These are phyloP conservation scores for Podospora tetraspora DNA, from an alignment of 495 filamentous ascomycete genomes.

Conservation along the genomic window DNA sequence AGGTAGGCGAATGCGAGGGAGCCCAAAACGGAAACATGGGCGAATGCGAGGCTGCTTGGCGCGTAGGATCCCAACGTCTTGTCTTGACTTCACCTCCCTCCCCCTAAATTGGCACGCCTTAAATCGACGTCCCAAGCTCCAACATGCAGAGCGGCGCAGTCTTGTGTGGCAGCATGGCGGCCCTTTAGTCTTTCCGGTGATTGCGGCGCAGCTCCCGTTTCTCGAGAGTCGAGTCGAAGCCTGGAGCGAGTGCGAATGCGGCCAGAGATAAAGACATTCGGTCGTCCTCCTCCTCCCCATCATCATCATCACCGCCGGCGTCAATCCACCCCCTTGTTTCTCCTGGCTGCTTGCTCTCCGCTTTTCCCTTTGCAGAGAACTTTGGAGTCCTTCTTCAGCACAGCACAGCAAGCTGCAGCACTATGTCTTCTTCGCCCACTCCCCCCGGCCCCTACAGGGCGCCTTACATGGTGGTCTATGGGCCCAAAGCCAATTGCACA, in stretches of 20 bases:
- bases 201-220: too few species aligned
- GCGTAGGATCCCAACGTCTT: not conserved
- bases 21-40: not conserved
- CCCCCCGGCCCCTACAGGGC: not conserved
- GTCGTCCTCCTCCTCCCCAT: not conserved
- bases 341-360: not conserved
- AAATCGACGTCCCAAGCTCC: not conserved
- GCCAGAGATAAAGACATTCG: not conserved
- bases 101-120: not conserved
- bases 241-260: not conserved
- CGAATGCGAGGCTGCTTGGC: not conserved
- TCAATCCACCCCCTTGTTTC: not conserved
- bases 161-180: not conserved
- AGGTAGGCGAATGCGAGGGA: not conserved
- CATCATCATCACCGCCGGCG: not conserved
- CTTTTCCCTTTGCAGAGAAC: not conserved
- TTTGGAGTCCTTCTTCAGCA: too few species aligned
- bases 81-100: not conserved
- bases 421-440: not conserved
- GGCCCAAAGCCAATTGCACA: conserved; percentile 26
- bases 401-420: not conserved
- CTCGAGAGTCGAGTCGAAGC: not conserved
- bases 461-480: conserved; percentile 16
- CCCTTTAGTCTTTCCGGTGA: too few species aligned
- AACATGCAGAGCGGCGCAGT: not conserved